phyloP scores from a whole-genome alignment of 108 stramenopile species.

The Poteriospumella lacustris region DNA sequence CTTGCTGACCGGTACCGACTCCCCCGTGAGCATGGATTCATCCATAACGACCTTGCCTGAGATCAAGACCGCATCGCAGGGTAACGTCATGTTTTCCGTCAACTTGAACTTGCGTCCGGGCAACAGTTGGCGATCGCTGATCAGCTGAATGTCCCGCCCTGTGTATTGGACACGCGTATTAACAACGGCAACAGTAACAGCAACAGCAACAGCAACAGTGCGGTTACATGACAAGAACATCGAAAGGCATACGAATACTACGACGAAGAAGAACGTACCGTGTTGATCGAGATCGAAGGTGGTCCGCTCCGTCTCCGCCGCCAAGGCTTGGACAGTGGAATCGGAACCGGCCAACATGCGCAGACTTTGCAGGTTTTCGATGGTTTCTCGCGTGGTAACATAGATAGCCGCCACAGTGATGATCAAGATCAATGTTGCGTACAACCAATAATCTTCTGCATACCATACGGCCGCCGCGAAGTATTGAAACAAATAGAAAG shows the following conservation, averaged over 20 bases:
- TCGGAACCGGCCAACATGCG: constrained; percentile 6
- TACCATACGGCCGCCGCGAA: constrained; percentile 22
- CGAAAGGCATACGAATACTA: no score
- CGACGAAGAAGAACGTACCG: no score
- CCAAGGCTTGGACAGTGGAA: neutral
- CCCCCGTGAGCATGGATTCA: constrained; percentile 30
- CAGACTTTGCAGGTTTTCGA: constrained; percentile 2
- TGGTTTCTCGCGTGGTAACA: neutral
- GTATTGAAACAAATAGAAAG: constrained; percentile 29
- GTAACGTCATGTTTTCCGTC: neutral
- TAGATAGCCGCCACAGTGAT: constrained; percentile 11
- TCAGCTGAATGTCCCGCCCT: no score
- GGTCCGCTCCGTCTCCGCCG: no score
- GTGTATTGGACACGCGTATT: no score
- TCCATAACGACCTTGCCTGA: constrained; percentile 20
- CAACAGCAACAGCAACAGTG: no score
- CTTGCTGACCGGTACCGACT: constrained; percentile 17
- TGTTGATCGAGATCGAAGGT: no score
- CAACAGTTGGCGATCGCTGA: no score
- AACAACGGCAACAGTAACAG: no score
- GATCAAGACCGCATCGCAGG: constrained; percentile 23
- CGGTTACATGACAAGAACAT: no score
- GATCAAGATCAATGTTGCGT: neutral
- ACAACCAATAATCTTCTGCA: constrained; percentile 13
- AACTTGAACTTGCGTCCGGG: constrained; percentile 3